A percentile compares a stretch with the other conserved stretches of the same genome.
Evolutionary conservation across 768 basidiomycete genomes (phyloP).

Genomic region (Hortiboletus flavorubellus): DNA sequence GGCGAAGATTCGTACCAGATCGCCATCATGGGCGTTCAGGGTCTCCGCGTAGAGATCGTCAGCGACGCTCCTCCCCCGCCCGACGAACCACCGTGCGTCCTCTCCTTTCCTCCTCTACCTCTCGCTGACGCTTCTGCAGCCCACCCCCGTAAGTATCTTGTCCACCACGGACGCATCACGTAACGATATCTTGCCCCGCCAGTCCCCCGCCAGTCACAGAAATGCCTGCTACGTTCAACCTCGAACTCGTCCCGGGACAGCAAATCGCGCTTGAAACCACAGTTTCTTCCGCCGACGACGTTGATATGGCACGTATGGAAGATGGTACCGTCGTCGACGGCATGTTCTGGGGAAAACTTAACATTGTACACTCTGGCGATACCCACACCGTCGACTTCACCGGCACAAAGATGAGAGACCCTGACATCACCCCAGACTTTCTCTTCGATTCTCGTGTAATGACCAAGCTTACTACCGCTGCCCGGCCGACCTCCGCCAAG

Average conservation of each 20-base stretch:
- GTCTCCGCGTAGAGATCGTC: conserved; percentile 81
- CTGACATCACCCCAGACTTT: conserved; percentile 63
- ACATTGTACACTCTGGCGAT: conserved; percentile 75
- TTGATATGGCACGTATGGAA: conserved; percentile 91
- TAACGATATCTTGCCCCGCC: conserved; percentile 2
- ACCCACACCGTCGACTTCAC: conserved; percentile 79
- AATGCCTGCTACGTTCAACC: conserved; percentile 82
- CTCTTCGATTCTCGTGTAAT: conserved; percentile 76
- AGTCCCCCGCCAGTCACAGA: conserved; percentile 73
- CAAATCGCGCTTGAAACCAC: conserved; percentile 77
- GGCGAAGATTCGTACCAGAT: conserved; percentile 88
- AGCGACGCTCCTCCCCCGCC: conserved; percentile 83
- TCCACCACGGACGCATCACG: conserved; percentile 12
- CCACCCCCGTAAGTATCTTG: conserved; percentile 46
- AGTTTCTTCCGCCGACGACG: conserved; percentile 71
- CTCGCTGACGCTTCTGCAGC: conserved; percentile 27
- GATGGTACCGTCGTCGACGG: conserved; percentile 85
- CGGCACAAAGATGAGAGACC: conserved; percentile 67
- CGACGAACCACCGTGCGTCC: conserved; percentile 71
- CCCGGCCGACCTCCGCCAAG: conserved; percentile 72
- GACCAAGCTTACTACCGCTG: conserved; percentile 68
- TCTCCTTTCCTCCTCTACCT: background rate
- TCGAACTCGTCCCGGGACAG: conserved; percentile 78
- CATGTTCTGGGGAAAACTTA: conserved; percentile 84
- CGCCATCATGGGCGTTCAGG: conserved; percentile 78